A percentile compares a stretch with the other conserved stretches of the same genome.
These are phyloP conservation scores for Crithidia sp. DNA, from an alignment of 208 protist genomes.

Conservation along the genomic window DNA sequence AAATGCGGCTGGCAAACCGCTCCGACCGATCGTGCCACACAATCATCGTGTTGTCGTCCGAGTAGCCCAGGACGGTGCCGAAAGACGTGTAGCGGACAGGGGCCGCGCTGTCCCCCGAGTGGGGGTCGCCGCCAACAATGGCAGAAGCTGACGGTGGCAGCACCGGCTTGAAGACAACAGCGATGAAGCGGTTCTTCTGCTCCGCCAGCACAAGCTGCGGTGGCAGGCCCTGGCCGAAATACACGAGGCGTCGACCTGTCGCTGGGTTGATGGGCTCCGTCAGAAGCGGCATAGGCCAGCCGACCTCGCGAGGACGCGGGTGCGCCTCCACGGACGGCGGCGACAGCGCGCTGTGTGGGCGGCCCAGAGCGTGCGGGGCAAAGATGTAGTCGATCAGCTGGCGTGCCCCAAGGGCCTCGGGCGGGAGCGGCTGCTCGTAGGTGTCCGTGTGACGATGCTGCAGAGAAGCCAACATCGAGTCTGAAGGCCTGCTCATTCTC, in stretches of 20 bases:
- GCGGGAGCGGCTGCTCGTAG: constrained; percentile 41
- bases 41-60: constrained; percentile 69
- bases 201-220: constrained; percentile 53
- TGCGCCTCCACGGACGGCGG: constrained; percentile 28
- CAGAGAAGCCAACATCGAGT: not conserved
- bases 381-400: constrained; percentile 57
- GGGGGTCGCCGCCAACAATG: constrained; percentile 8
- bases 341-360: constrained; percentile 34
- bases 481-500: constrained; percentile 6
- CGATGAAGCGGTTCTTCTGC: constrained; percentile 44
- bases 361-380: constrained; percentile 13
- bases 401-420: constrained; percentile 44
- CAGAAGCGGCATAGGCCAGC: constrained; percentile 45
- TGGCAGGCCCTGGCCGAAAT: constrained; percentile 45
- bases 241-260: constrained; percentile 61
- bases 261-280: constrained; percentile 54
- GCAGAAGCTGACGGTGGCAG: constrained; percentile 5
- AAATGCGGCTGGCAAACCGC: constrained; percentile 60
- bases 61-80: constrained; percentile 80
- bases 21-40: constrained; percentile 79
- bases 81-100: constrained; percentile 37
- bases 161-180: constrained; percentile 45
- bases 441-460: constrained; percentile 32
- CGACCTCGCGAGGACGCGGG: constrained; percentile 36
- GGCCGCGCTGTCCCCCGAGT: not conserved